Conservation (phyloP, 805 yeast genomes). For the Yarrowia sp. region DNA sequence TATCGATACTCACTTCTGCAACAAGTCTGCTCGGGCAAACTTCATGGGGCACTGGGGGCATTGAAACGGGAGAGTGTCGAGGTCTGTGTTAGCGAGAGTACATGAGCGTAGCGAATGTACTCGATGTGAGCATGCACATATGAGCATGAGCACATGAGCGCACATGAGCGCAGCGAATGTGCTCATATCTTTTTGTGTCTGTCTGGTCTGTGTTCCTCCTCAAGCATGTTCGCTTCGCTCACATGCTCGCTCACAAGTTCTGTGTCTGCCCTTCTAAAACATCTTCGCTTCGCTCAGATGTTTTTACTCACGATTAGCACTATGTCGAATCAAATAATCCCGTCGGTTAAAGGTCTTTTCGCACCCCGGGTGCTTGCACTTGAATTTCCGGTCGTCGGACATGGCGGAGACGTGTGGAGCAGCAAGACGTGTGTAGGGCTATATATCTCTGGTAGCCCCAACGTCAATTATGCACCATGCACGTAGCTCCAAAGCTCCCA, state of each 20-base stretch:
- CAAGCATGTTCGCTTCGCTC: too few species aligned
- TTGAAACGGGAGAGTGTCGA: conserved; percentile 30
- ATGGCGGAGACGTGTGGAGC: not conserved
- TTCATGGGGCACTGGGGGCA: conserved; percentile 30
- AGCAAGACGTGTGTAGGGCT: conserved; percentile 7
- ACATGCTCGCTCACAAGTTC: too few species aligned
- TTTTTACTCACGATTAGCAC: conserved; percentile 32
- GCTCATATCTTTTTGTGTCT: too few species aligned
- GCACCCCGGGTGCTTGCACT: conserved; percentile 42
- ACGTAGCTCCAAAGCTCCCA: conserved; percentile 20
- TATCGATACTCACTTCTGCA: conserved; percentile 26
- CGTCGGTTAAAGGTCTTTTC: conserved; percentile 38
- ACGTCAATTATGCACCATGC: conserved; percentile 22
- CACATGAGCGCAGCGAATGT: too few species aligned
- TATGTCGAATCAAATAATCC: conserved; percentile 39
- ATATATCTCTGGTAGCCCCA: conserved; percentile 13
- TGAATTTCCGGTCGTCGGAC: conserved; percentile 30
- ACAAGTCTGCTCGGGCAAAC: conserved; percentile 26
- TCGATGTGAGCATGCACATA: too few species aligned
- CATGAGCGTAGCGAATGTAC: too few species aligned
- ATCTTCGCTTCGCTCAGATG: too few species aligned
- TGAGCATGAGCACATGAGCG: not conserved
- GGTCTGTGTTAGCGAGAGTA: conserved; percentile 27
- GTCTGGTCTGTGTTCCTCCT: too few species aligned
- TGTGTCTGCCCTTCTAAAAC: too few species aligned